Percentiles rank a stretch among this genome's conserved stretches.
phyloP scores from a whole-genome alignment of 2,329 filamentous ascomycete species.

The Cercospora janseana region DNA sequence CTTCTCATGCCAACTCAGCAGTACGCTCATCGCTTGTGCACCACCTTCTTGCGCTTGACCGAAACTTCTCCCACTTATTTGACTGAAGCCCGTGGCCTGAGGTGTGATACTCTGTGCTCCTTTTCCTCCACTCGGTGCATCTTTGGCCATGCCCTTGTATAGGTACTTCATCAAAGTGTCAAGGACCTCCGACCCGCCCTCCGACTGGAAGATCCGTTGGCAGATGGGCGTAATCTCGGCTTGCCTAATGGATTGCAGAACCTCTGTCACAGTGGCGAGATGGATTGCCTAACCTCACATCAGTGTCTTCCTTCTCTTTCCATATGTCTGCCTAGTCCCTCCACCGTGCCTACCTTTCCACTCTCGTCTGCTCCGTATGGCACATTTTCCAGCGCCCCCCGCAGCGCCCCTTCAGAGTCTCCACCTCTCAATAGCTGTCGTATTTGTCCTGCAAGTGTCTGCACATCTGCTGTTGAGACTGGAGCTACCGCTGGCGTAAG shows the following conservation, averaged over 20 bases:
- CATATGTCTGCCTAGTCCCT: conserved; percentile 13
- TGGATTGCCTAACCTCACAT: conserved; percentile 54
- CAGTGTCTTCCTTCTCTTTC: not conserved
- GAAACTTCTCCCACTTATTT: conserved; percentile 55
- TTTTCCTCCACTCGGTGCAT: conserved; percentile 29
- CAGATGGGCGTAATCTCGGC: conserved; percentile 91
- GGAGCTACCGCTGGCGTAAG: conserved; percentile 75
- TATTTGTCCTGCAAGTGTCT: conserved; percentile 74
- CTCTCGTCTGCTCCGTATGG: conserved; percentile 63
- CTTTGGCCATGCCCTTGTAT: conserved; percentile 79
- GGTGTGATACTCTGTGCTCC: conserved; percentile 56
- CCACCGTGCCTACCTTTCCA: conserved; percentile 48
- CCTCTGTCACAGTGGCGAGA: conserved; percentile 83
- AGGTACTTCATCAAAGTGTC: conserved; percentile 98
- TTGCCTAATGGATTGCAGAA: conserved; percentile 92
- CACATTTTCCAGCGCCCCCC: conserved; percentile 78
- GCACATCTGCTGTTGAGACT: conserved; percentile 73
- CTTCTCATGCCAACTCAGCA: conserved; percentile 98
- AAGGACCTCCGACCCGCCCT: conserved; percentile 77
- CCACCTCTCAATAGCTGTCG: conserved; percentile 83
- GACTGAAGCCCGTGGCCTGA: conserved; percentile 84
- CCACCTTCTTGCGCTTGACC: conserved; percentile 63
- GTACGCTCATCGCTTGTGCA: conserved; percentile 88
- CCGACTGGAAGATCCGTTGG: conserved; percentile 72
- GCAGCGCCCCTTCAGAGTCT: conserved; percentile 81